phyloP scores from a whole-genome alignment of 1,284 basidiomycete species.

The Marasmius fiardii region DNA sequence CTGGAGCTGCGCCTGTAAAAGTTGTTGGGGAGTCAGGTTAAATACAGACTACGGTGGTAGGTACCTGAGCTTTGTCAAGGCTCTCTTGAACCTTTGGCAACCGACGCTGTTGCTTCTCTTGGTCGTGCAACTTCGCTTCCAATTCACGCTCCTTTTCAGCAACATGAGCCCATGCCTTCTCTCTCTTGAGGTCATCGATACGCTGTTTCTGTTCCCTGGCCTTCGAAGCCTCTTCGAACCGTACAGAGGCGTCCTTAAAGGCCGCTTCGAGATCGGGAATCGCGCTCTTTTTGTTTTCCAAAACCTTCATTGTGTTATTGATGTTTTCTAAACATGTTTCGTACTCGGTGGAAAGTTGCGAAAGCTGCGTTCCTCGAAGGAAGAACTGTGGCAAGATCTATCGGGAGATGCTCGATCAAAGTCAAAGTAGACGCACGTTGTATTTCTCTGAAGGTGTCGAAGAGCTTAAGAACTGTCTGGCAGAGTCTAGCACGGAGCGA shows the following conservation, averaged over 20 bases:
- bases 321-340: slow-evolving; percentile 74
- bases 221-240: slow-evolving; percentile 72
- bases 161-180: slow-evolving; percentile 91
- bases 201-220: slow-evolving; percentile 71
- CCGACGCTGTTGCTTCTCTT: slow-evolving; percentile 42
- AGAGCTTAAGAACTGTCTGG: slow-evolving; percentile 84
- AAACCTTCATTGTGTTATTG: slow-evolving; percentile 57
- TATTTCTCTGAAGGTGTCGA: slow-evolving; percentile 89
- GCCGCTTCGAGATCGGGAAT: slow-evolving; percentile 70
- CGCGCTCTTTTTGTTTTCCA: slow-evolving; percentile 66
- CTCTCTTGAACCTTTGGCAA: slow-evolving; percentile 50
- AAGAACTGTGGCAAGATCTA: slow-evolving; percentile 68
- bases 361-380: slow-evolving; percentile 89
- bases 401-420: not conserved
- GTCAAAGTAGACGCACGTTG: slow-evolving; percentile 45
- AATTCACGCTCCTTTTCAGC: slow-evolving; percentile 68
- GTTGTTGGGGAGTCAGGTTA: slow-evolving; percentile 39
- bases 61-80: slow-evolving; percentile 45
- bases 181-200: slow-evolving; percentile 70
- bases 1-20: slow-evolving; percentile 34
- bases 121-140: slow-evolving; percentile 45
- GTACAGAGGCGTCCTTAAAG: slow-evolving; percentile 55
- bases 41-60: slow-evolving; percentile 33
- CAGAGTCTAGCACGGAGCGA: slow-evolving; percentile 33
- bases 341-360: slow-evolving; percentile 87